Evolutionary conservation across 176 grass and related monocot genomes (phyloP).

Genomic region (Hyparrhenia diplandra): DNA sequence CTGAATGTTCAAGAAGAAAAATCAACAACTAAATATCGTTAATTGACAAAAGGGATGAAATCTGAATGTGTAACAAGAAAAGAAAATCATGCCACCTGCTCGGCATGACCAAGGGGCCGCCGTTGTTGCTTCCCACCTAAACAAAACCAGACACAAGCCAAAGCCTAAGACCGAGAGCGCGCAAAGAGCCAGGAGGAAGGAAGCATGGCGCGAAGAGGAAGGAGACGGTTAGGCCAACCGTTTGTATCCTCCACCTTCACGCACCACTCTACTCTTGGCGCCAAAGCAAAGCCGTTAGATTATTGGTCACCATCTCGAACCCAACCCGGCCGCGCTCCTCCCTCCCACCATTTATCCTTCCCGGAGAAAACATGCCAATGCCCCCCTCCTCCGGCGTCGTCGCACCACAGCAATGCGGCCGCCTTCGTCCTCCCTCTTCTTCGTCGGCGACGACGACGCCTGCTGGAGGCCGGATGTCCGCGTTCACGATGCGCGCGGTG

Average conservation of each 20-base stretch:
- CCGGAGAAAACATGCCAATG: conserved; percentile 38
- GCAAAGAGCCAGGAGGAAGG: conserved; percentile 18
- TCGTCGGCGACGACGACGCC: neutral
- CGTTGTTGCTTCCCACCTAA: conserved; percentile 39
- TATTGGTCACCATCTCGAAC: conserved; percentile 76
- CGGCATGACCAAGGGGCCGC: too few species aligned
- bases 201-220: conserved; percentile 19
- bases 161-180: neutral
- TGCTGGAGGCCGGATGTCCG: neutral
- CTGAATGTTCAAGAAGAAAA: too few species aligned
- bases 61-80: too few species aligned
- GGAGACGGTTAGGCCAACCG: conserved; percentile 56
- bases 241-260: conserved; percentile 25
- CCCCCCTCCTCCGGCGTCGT: neutral
- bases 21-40: too few species aligned
- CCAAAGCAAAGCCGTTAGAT: conserved; percentile 99
- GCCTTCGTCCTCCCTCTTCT: neutral
- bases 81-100: too few species aligned
- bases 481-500: conserved; percentile 58
- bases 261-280: conserved; percentile 53
- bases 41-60: too few species aligned
- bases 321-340: conserved; percentile 26
- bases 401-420: conserved; percentile 27
- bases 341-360: conserved; percentile 45
- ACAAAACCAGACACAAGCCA: conserved; percentile 46